Evolutionary conservation across 257 asterid species (phyloP), one percentile per base, ranked within the genome.

Genomic region (Dorcoceras hygrometricum): DNA sequence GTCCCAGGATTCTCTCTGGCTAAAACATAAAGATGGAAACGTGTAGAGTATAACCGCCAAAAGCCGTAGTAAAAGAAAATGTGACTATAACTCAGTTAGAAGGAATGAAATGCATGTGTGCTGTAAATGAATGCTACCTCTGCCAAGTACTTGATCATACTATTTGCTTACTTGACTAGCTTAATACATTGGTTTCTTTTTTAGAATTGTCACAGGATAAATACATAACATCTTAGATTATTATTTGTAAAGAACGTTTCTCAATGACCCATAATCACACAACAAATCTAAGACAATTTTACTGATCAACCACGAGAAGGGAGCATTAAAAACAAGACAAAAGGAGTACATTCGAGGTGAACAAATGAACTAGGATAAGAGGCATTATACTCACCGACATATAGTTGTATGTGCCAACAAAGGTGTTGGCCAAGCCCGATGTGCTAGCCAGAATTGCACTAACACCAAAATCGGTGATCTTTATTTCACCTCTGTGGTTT

Each of bases 381-480:
- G 16, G 48, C 59, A 34, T 31, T 67, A 77, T 68, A 87, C 99
- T 94, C 80, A 94, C 99, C 78, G 99, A 94, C 99, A 94, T 94
- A 80, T 94, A 94, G 87, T 88, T 90, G 83, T 90, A 90, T 3
- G 99, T 94, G 76, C 99, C 99, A 43, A 94, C 96, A 78, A 94
- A 90, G 31, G 96, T 90, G 76, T 94, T 87, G 58, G 99, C 99
- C 46, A 73, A 76, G 73, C 91, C 98, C 48, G 95, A 84, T 22
- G 99, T 94, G 83, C 78, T 88, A 57, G 88, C 93, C 53, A 90
- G 80, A 75, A 94, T 83, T 9, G 96, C 87, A 61, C 99, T 94
- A 67, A 94, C 99, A 26, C 99, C 99, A 77, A 94, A 94, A 65
- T 94, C 99, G 2, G 99, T 94, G 76, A 94, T 90, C 82, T 94